Conservation (phyloP, 2,329 filamentous ascomycete genomes). For the Zasmidium cellare region DNA sequence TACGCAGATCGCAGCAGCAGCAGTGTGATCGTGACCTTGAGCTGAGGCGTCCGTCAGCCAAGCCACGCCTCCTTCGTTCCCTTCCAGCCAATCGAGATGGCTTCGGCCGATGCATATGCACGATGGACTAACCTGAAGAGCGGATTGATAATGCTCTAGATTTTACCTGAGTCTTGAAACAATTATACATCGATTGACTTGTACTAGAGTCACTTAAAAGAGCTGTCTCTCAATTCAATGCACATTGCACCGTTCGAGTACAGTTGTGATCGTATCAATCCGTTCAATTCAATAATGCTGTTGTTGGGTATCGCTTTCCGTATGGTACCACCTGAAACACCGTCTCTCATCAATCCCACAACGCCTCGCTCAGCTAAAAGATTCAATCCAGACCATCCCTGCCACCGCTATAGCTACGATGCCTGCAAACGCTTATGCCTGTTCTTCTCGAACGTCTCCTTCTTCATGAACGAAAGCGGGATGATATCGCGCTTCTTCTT, state of each 20-base stretch:
- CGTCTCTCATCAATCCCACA: not conserved
- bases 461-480: slow-evolving; percentile 26
- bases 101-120: not conserved
- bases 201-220: not conserved
- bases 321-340: slow-evolving; percentile 5
- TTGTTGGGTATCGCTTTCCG: not conserved
- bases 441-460: slow-evolving; percentile 19
- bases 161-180: not conserved
- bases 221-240: not conserved
- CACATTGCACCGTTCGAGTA: not conserved
- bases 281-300: not conserved
- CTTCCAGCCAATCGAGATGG: too few relatives aligned
- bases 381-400: slow-evolving; percentile 2
- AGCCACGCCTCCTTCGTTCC: too few relatives aligned
- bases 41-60: too few relatives aligned
- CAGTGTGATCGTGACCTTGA: too few relatives aligned
- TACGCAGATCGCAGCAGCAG: too few relatives aligned
- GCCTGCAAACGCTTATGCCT: slow-evolving; percentile 2
- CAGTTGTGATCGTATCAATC: not conserved
- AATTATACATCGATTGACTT: not conserved
- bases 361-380: slow-evolving; percentile 11
- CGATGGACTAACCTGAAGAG: not conserved
- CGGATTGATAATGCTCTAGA: not conserved
- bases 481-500: slow-evolving; percentile 23
- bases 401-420: not conserved